Conservation (phyloP, 768 basidiomycete species). For the Hemileccinum rubropunctum region DNA sequence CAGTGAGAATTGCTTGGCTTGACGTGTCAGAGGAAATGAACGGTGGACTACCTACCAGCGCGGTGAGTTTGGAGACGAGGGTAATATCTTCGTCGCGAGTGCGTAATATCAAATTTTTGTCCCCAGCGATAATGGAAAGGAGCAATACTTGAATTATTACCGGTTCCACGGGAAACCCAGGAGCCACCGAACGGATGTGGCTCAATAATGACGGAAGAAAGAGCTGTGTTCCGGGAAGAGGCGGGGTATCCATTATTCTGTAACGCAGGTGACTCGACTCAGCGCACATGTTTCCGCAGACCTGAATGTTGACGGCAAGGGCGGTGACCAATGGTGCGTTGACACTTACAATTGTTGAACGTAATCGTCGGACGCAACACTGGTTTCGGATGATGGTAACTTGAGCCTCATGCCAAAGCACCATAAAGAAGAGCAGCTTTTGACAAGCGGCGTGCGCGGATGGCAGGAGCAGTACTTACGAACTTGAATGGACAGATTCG, state of each 20-base stretch:
- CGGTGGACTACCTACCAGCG: slow-evolving; percentile 42
- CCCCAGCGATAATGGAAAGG: slow-evolving; percentile 58
- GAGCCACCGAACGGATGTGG: slow-evolving; percentile 42
- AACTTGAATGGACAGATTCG: too few species aligned
- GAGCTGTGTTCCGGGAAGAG: slow-evolving; percentile 39
- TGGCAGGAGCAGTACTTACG: too few species aligned
- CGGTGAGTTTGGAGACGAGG: slow-evolving; percentile 54
- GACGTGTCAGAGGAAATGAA: neutral
- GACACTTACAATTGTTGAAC: neutral
- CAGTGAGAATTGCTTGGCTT: slow-evolving; percentile 4
- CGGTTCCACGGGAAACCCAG: slow-evolving; percentile 57
- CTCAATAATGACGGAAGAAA: slow-evolving; percentile 52
- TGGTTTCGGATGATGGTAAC: slow-evolving; percentile 26
- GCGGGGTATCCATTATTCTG: slow-evolving; percentile 22
- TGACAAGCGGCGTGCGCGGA: neutral
- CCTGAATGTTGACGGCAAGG: too few species aligned
- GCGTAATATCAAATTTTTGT: slow-evolving; percentile 63
- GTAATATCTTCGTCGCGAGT: slow-evolving; percentile 64
- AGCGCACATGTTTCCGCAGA: too few species aligned
- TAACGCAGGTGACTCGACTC: too few species aligned
- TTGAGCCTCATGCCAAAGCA: neutral
- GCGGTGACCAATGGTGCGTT: too few species aligned
- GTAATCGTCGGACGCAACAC: slow-evolving; percentile 14
- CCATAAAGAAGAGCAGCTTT: too few species aligned
- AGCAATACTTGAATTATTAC: slow-evolving; percentile 65